phyloP scores from a whole-genome alignment of 2,329 filamentous ascomycete genomes.

The Fusarium continuum region DNA sequence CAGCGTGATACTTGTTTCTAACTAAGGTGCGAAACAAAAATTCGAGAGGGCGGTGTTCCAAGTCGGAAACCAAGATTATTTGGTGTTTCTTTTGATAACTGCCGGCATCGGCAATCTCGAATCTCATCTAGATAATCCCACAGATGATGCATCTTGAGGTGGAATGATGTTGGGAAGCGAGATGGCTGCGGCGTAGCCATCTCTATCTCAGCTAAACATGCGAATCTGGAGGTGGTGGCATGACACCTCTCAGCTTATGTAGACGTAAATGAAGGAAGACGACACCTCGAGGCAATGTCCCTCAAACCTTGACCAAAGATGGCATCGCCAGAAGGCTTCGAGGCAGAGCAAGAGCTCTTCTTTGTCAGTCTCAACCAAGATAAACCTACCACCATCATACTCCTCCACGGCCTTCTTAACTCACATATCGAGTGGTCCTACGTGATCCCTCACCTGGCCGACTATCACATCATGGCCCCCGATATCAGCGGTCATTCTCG shows the following conservation, averaged over 20 bases:
- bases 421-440: conserved; percentile 48
- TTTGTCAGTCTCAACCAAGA: conserved; percentile 44
- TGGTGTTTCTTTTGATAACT: neutral
- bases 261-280: neutral
- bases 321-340: neutral
- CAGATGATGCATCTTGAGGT: neutral
- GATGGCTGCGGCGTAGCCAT: neutral
- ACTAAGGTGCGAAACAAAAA: neutral
- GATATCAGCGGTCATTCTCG: conserved; percentile 53
- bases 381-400: conserved; percentile 43
- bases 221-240: neutral
- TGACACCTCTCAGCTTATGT: neutral
- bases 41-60: neutral
- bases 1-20: neutral
- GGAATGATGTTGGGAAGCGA: neutral
- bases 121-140: neutral
- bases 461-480: conserved; percentile 52
- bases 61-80: neutral
- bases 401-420: conserved; percentile 47
- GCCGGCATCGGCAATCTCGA: neutral
- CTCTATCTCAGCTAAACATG: neutral
- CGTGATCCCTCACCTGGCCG: conserved; percentile 48
- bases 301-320: neutral
- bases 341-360: conserved; percentile 36
- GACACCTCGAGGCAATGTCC: neutral